A percentile compares a stretch with the other conserved stretches of the same genome.
phyloP scores from a whole-genome alignment of 1,284 basidiomycete species.

The Tausonia pullulans region DNA sequence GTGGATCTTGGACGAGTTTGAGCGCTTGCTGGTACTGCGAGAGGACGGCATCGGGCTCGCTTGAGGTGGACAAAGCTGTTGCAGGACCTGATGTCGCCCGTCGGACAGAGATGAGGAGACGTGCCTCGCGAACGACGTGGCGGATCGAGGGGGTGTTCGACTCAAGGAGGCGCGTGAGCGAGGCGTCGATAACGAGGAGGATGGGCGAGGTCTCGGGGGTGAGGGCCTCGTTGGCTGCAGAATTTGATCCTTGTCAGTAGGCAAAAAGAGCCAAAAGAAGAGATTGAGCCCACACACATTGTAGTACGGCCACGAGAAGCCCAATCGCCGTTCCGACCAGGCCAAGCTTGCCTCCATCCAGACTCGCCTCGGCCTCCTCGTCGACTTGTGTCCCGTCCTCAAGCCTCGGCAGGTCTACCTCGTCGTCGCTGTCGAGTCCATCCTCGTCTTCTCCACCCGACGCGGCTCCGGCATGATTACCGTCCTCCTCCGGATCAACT shows the following conservation, averaged over 20 bases:
- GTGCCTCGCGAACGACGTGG: conserved; percentile 58
- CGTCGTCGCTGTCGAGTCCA: conserved; percentile 14
- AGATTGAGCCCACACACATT: conserved; percentile 45
- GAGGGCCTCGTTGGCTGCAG: conserved; percentile 55
- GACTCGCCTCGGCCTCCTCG: conserved; percentile 40
- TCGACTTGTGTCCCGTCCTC: conserved; percentile 28
- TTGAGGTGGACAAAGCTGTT: conserved; percentile 21
- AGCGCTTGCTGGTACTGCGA: conserved; percentile 77
- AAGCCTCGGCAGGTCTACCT: conserved; percentile 11
- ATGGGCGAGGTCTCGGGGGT: conserved; percentile 50
- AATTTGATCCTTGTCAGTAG: background rate
- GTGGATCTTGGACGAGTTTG: conserved; percentile 76
- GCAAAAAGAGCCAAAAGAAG: background rate
- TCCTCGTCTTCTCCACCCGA: conserved; percentile 16
- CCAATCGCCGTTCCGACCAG: conserved; percentile 63
- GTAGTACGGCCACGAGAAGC: conserved; percentile 64
- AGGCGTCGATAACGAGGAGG: conserved; percentile 56
- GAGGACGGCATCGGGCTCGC: conserved; percentile 33
- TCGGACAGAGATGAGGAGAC: conserved; percentile 67
- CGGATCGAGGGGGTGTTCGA: conserved; percentile 42
- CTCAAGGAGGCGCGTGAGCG: conserved; percentile 48
- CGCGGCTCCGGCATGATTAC: conserved; percentile 16
- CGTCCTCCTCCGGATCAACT: conserved; percentile 19
- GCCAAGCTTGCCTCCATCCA: conserved; percentile 36
- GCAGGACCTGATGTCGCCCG: conserved; percentile 43